Evolutionary conservation across 768 basidiomycete species (phyloP), one percentile per base, ranked within the genome.

Genomic region (Lactarius tabidus): DNA sequence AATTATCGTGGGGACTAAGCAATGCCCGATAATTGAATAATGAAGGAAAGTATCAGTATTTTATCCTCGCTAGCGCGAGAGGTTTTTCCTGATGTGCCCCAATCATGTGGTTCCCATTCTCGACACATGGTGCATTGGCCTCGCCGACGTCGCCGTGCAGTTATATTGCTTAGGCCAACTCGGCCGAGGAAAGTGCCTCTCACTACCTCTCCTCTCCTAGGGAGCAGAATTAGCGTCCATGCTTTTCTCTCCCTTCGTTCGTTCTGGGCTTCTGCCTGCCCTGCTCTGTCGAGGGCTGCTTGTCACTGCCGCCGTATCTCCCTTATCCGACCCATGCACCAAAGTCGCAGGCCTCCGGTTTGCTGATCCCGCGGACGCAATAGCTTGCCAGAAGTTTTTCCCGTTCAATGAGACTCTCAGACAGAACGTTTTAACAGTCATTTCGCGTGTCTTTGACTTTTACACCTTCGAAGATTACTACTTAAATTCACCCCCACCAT

Each of bases 301-400:
- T 23, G 53, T 35, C 48, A 15, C 53, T 4, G 59, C 26, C 26
- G 12, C 33, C 1, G 33, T 53, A 14, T 48, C 33, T 23, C 15
- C 57, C n/a, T 5, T 39, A 15, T 43, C 70, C 9, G 78, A 77
- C 62, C 76, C 78, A 4, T 79, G 77, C 65, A 70, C 68, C 0
- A 66, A 70, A 51, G 70, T 79, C 45, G 77, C 75, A 9, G 77
- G 77, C 1, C 70, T 79, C 66, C 60, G 70, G 0, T 85, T 82
- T 66, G 81, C 79, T 12, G 76, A 74, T 14, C 84, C 86, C 14
- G 76, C 80, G 3, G 81, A 85, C 63, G 85, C 81, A 20, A 75
- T 86, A 45, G 82, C 85, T 1, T 75, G 74, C 62, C 63, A 71
- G 10, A 71, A 67, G 67, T 70, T 71, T 23, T 80, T 79, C 68